Evolutionary conservation across 148 eudicot genomes (phyloP).

Genomic region (Diospyros lotus): DNA sequence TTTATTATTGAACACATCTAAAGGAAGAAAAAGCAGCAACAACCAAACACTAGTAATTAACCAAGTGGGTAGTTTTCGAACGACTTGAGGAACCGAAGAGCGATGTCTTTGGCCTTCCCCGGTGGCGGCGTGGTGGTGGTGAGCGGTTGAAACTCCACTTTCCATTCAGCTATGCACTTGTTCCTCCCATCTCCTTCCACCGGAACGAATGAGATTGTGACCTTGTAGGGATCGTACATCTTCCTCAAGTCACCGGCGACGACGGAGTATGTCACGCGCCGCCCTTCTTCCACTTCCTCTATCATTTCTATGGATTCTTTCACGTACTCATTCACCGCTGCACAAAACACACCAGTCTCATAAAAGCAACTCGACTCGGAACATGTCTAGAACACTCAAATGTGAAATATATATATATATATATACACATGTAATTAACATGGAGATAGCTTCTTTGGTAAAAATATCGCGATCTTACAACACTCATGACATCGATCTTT

Average conservation of each 20-base stretch:
- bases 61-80: conserved; percentile 15
- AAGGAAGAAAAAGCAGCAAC: too few relatives aligned
- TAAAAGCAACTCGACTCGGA: neutral
- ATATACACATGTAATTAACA: neutral
- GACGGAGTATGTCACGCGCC: conserved; percentile 10
- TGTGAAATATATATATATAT: neutral
- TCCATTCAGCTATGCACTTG: conserved; percentile 18
- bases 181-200: conserved; percentile 5
- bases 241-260: conserved; percentile 11
- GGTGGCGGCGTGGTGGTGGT: conserved; percentile 12
- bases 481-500: too few relatives aligned
- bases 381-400: neutral
- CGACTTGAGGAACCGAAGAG: conserved; percentile 17
- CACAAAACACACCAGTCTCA: neutral
- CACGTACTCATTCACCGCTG: conserved; percentile 12
- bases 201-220: conserved; percentile 14
- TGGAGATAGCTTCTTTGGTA: too few relatives aligned
- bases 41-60: conserved; percentile 7
- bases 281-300: conserved; percentile 11
- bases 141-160: conserved; percentile 13
- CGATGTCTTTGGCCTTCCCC: conserved; percentile 17
- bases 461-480: too few relatives aligned
- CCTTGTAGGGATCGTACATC: conserved; percentile 22
- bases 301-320: conserved; percentile 17
- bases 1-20: too few relatives aligned